These are phyloP conservation scores for Phytomonas serpens DNA, from an alignment of 208 protist genomes.

Conservation along the genomic window DNA sequence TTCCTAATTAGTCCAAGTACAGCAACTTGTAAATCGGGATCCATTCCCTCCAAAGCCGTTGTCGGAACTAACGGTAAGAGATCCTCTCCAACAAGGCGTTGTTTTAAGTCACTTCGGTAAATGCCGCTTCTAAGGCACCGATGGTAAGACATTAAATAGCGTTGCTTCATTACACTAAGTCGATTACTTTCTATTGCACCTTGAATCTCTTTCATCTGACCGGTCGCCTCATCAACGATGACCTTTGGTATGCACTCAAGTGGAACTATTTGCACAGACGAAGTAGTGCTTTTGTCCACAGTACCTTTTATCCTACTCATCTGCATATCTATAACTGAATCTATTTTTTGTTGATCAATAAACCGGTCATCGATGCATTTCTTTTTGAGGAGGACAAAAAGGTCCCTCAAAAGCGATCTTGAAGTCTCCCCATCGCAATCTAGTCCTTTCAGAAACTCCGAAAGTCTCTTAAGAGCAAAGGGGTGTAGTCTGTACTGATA, in stretches of 20 bases:
- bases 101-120: conserved; percentile 50
- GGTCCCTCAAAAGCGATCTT: conserved; percentile 43
- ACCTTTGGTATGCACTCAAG: conserved; percentile 39
- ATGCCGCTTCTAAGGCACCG: conserved; percentile 67
- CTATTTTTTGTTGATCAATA: conserved; percentile 52
- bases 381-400: conserved; percentile 63
- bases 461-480: conserved; percentile 52
- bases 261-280: conserved; percentile 30
- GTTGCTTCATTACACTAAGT: conserved; percentile 55
- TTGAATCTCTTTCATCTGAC: conserved; percentile 34
- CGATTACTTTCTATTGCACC: conserved; percentile 18
- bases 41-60: conserved; percentile 70
- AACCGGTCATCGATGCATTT: conserved; percentile 30
- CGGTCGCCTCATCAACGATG: conserved; percentile 58
- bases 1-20: conserved; percentile 73
- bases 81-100: conserved; percentile 24
- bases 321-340: conserved; percentile 40
- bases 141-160: conserved; percentile 68
- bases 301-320: conserved; percentile 30
- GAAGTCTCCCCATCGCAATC: conserved; percentile 28
- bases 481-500: conserved; percentile 77
- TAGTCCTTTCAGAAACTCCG: conserved; percentile 39
- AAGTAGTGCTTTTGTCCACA: conserved; percentile 19
- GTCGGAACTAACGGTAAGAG: conserved; percentile 61
- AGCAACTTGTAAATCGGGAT: conserved; percentile 34